These are phyloP conservation scores for Diaporthe eres DNA, from an alignment of 2,329 filamentous ascomycete genomes.

Conservation along the genomic window DNA sequence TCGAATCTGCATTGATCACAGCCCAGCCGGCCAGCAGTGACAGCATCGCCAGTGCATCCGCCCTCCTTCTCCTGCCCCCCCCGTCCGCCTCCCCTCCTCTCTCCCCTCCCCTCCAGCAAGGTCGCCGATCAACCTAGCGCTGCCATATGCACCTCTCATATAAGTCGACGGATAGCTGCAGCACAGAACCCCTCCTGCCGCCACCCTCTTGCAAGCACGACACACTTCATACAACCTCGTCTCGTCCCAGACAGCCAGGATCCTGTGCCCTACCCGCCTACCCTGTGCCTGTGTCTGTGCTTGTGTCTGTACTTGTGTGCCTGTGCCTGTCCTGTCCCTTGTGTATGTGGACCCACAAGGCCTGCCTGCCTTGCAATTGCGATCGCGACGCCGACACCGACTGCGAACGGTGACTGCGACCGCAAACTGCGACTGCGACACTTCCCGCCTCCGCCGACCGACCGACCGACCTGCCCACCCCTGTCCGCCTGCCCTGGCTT, in stretches of 20 bases:
- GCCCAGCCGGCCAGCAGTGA: neutral
- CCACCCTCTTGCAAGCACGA: slow-evolving; percentile 40
- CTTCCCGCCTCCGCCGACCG: slow-evolving; percentile 30
- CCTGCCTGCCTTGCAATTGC: slow-evolving; percentile 33
- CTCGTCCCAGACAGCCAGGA: slow-evolving; percentile 38
- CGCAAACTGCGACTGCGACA: slow-evolving; percentile 29
- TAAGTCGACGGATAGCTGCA: slow-evolving; percentile 50
- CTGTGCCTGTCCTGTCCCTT: slow-evolving; percentile 26
- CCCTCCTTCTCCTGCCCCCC: slow-evolving; percentile 25
- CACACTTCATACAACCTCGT: slow-evolving; percentile 36
- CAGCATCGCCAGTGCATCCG: slow-evolving; percentile 23
- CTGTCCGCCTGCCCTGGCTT: slow-evolving; percentile 31
- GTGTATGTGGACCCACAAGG: slow-evolving; percentile 34
- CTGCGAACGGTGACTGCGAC: slow-evolving; percentile 14
- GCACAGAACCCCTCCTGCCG: slow-evolving; percentile 47
- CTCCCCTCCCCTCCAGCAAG: slow-evolving; percentile 21
- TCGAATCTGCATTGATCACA: slow-evolving; percentile 12
- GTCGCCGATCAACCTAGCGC: slow-evolving; percentile 39
- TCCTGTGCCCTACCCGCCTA: slow-evolving; percentile 40
- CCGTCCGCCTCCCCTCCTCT: slow-evolving; percentile 16
- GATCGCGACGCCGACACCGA: slow-evolving; percentile 25
- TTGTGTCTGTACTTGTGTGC: slow-evolving; percentile 33
- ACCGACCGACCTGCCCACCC: slow-evolving; percentile 37
- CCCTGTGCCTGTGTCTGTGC: slow-evolving; percentile 35
- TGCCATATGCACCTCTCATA: slow-evolving; percentile 46